phyloP scores from a whole-genome alignment of 2,329 filamentous ascomycete genomes.

The Huntiella savannae region DNA sequence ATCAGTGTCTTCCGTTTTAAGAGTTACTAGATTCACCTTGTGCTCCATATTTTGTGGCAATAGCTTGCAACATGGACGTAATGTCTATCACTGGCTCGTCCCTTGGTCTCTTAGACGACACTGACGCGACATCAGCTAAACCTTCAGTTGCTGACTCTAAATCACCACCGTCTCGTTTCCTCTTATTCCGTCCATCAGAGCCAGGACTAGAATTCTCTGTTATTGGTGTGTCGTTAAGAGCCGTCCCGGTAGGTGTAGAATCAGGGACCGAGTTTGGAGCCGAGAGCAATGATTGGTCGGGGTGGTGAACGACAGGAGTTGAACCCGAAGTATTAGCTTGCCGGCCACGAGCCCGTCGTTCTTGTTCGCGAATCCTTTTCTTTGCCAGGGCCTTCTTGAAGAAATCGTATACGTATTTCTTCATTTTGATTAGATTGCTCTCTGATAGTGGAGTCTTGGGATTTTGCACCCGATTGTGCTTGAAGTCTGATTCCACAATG shows the following conservation, averaged over 20 bases:
- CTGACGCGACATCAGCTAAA: slow-evolving; percentile 3
- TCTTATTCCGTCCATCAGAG: slow-evolving; percentile 37
- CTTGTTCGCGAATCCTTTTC: slow-evolving; percentile 37
- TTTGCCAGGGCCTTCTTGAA: slow-evolving; percentile 73
- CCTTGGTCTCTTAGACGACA: slow-evolving; percentile 28
- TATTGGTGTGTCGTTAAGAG: slow-evolving; percentile 14
- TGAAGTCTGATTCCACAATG: slow-evolving; percentile 79
- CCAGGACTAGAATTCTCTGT: slow-evolving; percentile 17
- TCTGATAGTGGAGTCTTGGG: slow-evolving; percentile 51
- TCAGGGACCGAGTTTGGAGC: slow-evolving; percentile 12
- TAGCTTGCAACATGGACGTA: too few relatives aligned
- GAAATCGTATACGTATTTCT: slow-evolving; percentile 65
- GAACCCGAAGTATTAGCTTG: slow-evolving; percentile 12
- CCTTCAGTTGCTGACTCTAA: slow-evolving; percentile 11
- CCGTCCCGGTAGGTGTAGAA: slow-evolving; percentile 13
- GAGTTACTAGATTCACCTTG: too few relatives aligned
- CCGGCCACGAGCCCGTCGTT: slow-evolving; percentile 25
- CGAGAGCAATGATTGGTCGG: slow-evolving; percentile 11
- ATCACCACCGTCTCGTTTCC: slow-evolving; percentile 38
- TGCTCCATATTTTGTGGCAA: too few relatives aligned
- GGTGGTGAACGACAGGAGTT: slow-evolving; percentile 12
- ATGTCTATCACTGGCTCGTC: slow-evolving; percentile 19
- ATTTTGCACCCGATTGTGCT: slow-evolving; percentile 68
- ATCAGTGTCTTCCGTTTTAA: too few relatives aligned
- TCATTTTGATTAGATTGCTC: slow-evolving; percentile 67